A percentile compares a stretch with the other conserved stretches of the same genome.
Evolutionary conservation across 352 stramenopile species (phyloP).

Genomic region (Phytophthora idaei): DNA sequence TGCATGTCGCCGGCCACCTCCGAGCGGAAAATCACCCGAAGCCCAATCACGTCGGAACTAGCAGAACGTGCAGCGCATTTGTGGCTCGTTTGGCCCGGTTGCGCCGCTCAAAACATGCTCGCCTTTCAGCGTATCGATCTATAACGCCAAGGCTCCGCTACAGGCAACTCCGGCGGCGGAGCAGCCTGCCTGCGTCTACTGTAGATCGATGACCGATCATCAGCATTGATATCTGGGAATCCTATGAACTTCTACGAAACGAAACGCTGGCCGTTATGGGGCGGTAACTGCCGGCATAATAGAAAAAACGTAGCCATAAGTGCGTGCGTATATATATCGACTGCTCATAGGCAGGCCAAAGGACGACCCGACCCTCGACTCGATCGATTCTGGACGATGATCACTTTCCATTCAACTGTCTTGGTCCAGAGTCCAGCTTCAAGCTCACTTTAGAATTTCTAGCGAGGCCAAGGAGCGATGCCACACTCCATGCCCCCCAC

Average conservation of each 20-base stretch:
- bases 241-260: conserved; percentile 23
- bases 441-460: conserved; percentile 6
- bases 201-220: background rate
- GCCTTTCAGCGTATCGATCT: conserved; percentile 13
- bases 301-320: conserved; percentile 25
- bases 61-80: background rate
- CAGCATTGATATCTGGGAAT: conserved; percentile 6
- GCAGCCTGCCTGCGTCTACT: background rate
- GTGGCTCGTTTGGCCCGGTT: background rate
- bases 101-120: background rate
- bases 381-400: conserved; percentile 4
- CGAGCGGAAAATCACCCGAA: background rate
- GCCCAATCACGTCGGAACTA: background rate
- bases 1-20: conserved; percentile 4
- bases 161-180: background rate
- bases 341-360: background rate
- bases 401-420: conserved; percentile 43
- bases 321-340: conserved; percentile 7
- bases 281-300: conserved; percentile 20
- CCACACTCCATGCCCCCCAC: conserved; percentile 15
- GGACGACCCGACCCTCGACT: background rate
- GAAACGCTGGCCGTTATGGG: conserved; percentile 30
- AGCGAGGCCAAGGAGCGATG: conserved; percentile 2
- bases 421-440: conserved; percentile 18
- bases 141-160: background rate